These are phyloP conservation scores for Climacium dendroides DNA, from an alignment of 225 moss, liverwort and hornwort species.

Conservation along the genomic window DNA sequence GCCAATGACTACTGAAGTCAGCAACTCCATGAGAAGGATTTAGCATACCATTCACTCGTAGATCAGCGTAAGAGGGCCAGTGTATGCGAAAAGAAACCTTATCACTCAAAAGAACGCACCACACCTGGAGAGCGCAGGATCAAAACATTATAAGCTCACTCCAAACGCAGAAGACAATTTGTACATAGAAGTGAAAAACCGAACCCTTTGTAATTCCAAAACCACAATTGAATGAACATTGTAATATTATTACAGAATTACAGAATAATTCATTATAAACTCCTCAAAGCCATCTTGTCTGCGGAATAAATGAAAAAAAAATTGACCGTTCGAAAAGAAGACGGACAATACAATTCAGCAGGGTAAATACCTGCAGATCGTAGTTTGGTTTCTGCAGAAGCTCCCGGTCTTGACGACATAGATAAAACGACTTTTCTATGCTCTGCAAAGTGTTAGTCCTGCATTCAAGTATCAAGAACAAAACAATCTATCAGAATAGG, in stretches of 20 bases:
- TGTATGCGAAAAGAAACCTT: constrained; percentile 98
- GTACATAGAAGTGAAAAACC: neutral
- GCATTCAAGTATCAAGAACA: neutral
- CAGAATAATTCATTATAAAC: neutral
- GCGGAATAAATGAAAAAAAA: neutral
- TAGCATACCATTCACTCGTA: constrained; percentile 75
- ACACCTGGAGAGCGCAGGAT: constrained; percentile 46
- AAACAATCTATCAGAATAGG: neutral
- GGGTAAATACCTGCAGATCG: constrained; percentile 32
- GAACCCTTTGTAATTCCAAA: neutral
- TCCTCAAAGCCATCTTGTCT: neutral
- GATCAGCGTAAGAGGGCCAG: constrained; percentile 85
- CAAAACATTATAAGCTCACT: neutral
- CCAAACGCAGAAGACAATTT: neutral
- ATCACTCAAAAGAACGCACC: constrained; percentile 97
- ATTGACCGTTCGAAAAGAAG: neutral
- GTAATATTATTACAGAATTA: neutral
- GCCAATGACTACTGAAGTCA: neutral
- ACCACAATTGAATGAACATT: neutral
- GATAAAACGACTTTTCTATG: constrained; percentile 41
- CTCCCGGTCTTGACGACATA: constrained; percentile 32
- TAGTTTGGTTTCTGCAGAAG: constrained; percentile 40
- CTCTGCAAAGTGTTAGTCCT: constrained; percentile 38
- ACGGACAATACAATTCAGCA: neutral
- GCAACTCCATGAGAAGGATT: neutral